Percentiles rank a stretch among this genome's conserved stretches.
phyloP scores from a whole-genome alignment of 2,329 filamentous ascomycete genomes.

The Cytospora piceae region DNA sequence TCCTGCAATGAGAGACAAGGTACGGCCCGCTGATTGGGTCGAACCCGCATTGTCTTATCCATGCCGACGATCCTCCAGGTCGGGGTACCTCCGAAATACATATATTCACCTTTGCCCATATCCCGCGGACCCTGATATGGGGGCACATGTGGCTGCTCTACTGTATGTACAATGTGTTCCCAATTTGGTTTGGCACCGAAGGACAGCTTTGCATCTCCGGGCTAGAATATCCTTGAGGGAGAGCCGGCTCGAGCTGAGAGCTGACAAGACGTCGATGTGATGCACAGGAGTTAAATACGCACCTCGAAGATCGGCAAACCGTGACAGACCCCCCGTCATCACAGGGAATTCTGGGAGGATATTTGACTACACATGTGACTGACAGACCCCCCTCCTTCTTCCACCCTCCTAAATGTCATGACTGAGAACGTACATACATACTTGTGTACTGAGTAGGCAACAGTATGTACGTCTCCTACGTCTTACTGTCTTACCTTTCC shows the following conservation, averaged over 20 bases:
- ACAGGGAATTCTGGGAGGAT: background rate
- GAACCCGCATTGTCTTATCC: background rate
- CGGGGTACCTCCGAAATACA: conserved; percentile 2
- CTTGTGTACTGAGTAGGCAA: background rate
- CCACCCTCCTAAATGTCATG: background rate
- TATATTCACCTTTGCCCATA: background rate
- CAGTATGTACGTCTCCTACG: background rate
- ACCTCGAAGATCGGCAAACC: background rate
- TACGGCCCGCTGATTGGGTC: background rate
- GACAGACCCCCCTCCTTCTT: conserved; percentile 11
- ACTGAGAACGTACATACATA: background rate
- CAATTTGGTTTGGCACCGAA: background rate
- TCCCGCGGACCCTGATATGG: background rate
- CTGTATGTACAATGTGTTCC: background rate
- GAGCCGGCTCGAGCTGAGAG: no score
- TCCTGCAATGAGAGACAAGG: background rate
- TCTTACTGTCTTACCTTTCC: background rate
- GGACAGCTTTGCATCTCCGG: no score
- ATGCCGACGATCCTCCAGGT: background rate
- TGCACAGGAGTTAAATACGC: no score
- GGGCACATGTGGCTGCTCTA: no score
- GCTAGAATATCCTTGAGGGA: no score
- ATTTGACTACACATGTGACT: background rate
- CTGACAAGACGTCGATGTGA: no score
- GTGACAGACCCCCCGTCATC: conserved; percentile 3